phyloP scores from a whole-genome alignment of 257 asterid genomes.

The Ajuga chamaepitys region DNA sequence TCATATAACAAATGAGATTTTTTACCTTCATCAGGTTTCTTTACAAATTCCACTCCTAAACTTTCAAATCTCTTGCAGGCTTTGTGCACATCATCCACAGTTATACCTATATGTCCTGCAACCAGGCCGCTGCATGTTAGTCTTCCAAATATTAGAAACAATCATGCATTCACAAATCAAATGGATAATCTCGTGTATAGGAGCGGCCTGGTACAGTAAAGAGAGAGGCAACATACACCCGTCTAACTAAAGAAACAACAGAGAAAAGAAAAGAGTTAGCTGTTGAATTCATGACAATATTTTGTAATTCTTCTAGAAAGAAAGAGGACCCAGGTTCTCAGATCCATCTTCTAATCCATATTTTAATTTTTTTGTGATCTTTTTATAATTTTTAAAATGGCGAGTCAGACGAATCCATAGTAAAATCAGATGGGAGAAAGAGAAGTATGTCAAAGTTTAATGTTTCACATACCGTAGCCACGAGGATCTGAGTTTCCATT shows the following conservation, averaged over 20 bases:
- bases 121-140: conserved; percentile 9
- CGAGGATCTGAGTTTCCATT: conserved; percentile 91
- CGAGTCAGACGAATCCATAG: not conserved
- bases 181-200: too few species aligned
- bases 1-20: not conserved
- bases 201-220: too few species aligned
- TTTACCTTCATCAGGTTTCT: conserved; percentile 75
- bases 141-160: not conserved
- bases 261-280: too few species aligned
- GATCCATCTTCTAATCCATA: too few species aligned
- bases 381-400: too few species aligned
- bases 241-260: too few species aligned
- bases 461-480: conserved; percentile 64
- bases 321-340: too few species aligned
- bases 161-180: not conserved
- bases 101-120: conserved; percentile 84
- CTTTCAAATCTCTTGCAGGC: conserved; percentile 84
- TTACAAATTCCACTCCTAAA: conserved; percentile 74
- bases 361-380: too few species aligned
- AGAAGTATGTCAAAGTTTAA: not conserved
- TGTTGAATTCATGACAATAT: too few species aligned
- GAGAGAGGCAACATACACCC: too few species aligned
- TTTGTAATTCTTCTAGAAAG: too few species aligned
- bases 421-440: not conserved
- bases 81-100: conserved; percentile 67